Conservation (phyloP, 2,329 filamentous ascomycete genomes). For the Phialemoniopsis sp. region DNA sequence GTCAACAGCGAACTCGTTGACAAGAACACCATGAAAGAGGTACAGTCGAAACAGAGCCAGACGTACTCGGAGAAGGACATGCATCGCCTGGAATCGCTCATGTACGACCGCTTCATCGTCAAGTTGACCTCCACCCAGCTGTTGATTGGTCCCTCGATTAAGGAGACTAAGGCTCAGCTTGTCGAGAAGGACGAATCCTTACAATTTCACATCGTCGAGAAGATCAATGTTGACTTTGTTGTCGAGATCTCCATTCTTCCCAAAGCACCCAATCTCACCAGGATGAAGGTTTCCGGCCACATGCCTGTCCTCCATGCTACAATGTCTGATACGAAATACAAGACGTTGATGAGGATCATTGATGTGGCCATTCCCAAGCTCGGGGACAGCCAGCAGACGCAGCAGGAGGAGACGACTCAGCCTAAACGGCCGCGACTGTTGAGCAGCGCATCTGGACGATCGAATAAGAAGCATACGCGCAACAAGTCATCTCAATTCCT, state of each 20-base stretch:
- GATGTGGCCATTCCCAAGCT: constrained; percentile 93
- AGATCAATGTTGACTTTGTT: constrained; percentile 95
- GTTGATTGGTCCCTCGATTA: constrained; percentile 88
- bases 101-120: constrained; percentile 96
- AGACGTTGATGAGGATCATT: constrained; percentile 91
- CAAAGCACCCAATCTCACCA: constrained; percentile 88
- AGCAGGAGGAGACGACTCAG: constrained; percentile 2
- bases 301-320: constrained; percentile 88
- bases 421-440: constrained; percentile 38
- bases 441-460: constrained; percentile 40
- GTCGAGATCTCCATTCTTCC: constrained; percentile 97
- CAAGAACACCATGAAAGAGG: constrained; percentile 80
- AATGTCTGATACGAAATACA: constrained; percentile 94
- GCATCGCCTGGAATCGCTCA: constrained; percentile 79
- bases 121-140: constrained; percentile 94
- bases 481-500: constrained; percentile 66
- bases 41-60: constrained; percentile 86
- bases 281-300: constrained; percentile 85
- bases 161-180: constrained; percentile 82
- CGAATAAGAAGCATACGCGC: constrained; percentile 42
- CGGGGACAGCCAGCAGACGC: constrained; percentile 35
- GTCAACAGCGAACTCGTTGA: constrained; percentile 93
- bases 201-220: constrained; percentile 85
- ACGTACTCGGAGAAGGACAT: constrained; percentile 87
- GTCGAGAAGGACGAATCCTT: constrained; percentile 62